Evolutionary conservation across 1,284 basidiomycete genomes (phyloP), one percentile per base, ranked within the genome.

Genomic region (Apiotrichum sp.): DNA sequence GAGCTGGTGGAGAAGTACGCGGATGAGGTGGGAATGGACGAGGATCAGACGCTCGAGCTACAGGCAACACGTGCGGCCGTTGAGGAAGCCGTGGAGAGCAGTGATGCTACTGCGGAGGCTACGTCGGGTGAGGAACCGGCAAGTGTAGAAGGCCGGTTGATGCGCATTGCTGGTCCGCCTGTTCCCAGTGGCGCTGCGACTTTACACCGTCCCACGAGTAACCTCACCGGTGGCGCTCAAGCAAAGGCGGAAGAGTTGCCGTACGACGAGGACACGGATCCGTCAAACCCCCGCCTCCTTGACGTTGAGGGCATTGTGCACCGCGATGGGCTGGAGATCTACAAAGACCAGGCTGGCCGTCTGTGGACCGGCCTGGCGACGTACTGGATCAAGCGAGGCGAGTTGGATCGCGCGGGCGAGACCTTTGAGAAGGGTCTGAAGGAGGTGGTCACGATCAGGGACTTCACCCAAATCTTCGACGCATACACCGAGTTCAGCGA

Each of bases 391-490:
- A 96, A 97, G 77, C 85, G 92, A 2, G 90, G 84, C 62, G 95
- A 98, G 71, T 93, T 99, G 68, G 93, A 93, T 54, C 83, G 86
- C 55, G 92, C 89, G 7, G 87, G 84, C 66, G 81, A 81, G 54
- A 92, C 87, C 0, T 98, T 98, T 70, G 96, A 98, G 74, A 78
- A 84, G 33, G 95, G 93, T 8, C 83, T 98, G 62, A 80, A 83
- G 9, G 81, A 79, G 1, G 93, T 98, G 14, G 80, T 98, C 68
- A 98, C 96, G 0, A 88, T 98, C 61, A 86, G 93, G 31, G 96
- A 98, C 78, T 99, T 98, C 74, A 95, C 92, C 2, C 93, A 97
- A 72, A 93, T 98, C 62, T 98, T 98, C 71, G 95, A 98, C 71
- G 88, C 93, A 4, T 97, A 96, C 72, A 86, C 89, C 33, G 93